Base-by-base conservation (phyloP, 257 asterid genomes). In the Jacaranda mimosifolia region DNA sequence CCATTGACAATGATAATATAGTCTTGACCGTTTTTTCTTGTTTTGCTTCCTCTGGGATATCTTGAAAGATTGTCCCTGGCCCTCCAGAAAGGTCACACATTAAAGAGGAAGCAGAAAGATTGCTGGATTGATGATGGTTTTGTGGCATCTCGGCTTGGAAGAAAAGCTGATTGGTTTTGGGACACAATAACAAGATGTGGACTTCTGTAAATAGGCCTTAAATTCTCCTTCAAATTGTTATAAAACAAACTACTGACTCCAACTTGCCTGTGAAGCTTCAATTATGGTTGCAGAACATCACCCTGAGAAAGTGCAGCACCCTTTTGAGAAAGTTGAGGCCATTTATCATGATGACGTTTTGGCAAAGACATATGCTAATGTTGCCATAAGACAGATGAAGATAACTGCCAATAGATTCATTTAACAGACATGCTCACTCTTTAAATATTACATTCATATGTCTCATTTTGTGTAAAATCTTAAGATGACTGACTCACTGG, bases 181-280 rank as follows among this genome's bases (percentile, higher is more conserved):
- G 58, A 67, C 43, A 15, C 39, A 45, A 63, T 35, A 14, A 43
- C 18, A 21, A 58, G 69, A 58, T 73, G 15, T 15, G 46, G 8
- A 21, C 7, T 63, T 39, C 71, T 17, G 72, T 51, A 49, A 12
- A 76, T 46, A 43, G 13, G 46, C 3, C 64, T 13, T 14, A 11
- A 15, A 18, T 64, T 26, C 14, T 66, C 42, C 53, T 12, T 46
- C 9, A 53, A 57, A 39, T 42, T 46, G 83, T 39, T 14, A 40
- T 46, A 71, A 38, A 69, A 73, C 1, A 3, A 43, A 59, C 32
- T 46, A 26, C 32, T 26, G 32, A 26, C 32, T 11, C 73, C 14
- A 57, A 79, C 73, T 45, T 68, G 64, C 55, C 65, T 5, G 21
- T 59, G 57, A 56, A 56, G 75, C 32, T 76, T 70, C 21, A 18